phyloP scores from a whole-genome alignment of 768 basidiomycete genomes.

The Tricholoma terreum region DNA sequence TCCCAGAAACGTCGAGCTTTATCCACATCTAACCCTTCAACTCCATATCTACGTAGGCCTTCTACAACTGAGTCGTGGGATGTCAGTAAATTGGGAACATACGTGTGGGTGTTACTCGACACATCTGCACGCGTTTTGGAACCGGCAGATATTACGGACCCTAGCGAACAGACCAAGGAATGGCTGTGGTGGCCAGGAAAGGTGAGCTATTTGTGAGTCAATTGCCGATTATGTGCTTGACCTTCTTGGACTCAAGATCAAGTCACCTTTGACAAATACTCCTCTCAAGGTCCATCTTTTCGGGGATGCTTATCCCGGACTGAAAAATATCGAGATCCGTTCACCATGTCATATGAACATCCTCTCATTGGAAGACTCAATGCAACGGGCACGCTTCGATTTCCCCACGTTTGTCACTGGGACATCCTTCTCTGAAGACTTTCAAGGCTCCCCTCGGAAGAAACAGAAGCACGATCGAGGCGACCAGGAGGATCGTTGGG shows the following conservation, averaged over 20 bases:
- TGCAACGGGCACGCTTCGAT: constrained; percentile 42
- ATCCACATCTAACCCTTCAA: background rate
- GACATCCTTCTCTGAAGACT: constrained; percentile 1
- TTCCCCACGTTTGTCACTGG: constrained; percentile 31
- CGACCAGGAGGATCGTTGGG: constrained; percentile 42
- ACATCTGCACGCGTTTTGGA: constrained; percentile 33
- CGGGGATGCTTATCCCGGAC: constrained; percentile 20
- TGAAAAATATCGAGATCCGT: constrained; percentile 30
- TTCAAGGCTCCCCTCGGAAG: constrained; percentile 40
- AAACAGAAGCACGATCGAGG: constrained; percentile 36
- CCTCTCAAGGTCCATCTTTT: constrained; percentile 27
- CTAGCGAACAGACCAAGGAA: constrained; percentile 16
- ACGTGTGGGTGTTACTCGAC: constrained; percentile 55
- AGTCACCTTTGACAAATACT: constrained; percentile 8
- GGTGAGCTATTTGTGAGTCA: constrained; percentile 36
- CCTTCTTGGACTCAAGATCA: constrained; percentile 14
- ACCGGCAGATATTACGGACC: constrained; percentile 22
- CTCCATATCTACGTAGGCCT: constrained; percentile 1
- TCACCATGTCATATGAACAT: constrained; percentile 39
- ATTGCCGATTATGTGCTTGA: constrained; percentile 1
- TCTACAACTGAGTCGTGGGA: constrained; percentile 16
- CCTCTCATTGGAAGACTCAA: constrained; percentile 27
- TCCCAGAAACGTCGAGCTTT: background rate
- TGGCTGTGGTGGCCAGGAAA: constrained; percentile 71
- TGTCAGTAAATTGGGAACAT: constrained; percentile 29